Evolutionary conservation across 106 monocot genomes (phyloP).

Genomic region (Narthecium ossifragum): DNA sequence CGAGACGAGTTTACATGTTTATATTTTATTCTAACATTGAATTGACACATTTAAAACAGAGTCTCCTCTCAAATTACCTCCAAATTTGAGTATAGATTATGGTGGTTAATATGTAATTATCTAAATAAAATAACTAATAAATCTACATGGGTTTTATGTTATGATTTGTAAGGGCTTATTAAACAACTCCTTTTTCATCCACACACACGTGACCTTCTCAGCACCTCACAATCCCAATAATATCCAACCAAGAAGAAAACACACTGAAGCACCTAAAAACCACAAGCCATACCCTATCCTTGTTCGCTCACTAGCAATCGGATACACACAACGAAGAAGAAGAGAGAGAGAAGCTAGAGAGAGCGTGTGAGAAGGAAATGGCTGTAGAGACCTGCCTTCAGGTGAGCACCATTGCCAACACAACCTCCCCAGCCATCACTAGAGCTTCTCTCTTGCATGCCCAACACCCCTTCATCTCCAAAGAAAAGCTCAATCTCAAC

Average conservation of each 20-base stretch:
- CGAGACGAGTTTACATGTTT: no score
- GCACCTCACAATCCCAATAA: slow-evolving; percentile 16
- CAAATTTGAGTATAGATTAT: no score
- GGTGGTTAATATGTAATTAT: no score
- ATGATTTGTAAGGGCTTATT: no score
- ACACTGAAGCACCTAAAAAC: not conserved
- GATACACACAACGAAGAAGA: not conserved
- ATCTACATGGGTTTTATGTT: no score
- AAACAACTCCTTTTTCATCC: no score
- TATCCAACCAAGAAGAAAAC: not conserved
- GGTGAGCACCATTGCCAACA: slow-evolving; percentile 21
- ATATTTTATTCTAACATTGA: no score
- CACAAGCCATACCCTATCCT: no score
- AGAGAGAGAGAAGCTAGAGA: not conserved
- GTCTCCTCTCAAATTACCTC: no score
- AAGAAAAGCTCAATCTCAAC: slow-evolving; percentile 19
- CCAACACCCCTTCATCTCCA: slow-evolving; percentile 8
- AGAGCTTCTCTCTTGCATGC: slow-evolving; percentile 11
- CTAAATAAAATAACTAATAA: no score
- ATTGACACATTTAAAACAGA: no score
- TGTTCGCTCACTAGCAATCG: no score
- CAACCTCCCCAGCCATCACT: slow-evolving; percentile 2
- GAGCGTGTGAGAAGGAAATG: slow-evolving; percentile 11
- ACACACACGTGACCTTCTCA: slow-evolving; percentile 12
- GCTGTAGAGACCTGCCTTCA: slow-evolving; percentile 59